Evolutionary conservation across 805 yeast species (phyloP).

Genomic region (Kluyveromyces lactis): DNA sequence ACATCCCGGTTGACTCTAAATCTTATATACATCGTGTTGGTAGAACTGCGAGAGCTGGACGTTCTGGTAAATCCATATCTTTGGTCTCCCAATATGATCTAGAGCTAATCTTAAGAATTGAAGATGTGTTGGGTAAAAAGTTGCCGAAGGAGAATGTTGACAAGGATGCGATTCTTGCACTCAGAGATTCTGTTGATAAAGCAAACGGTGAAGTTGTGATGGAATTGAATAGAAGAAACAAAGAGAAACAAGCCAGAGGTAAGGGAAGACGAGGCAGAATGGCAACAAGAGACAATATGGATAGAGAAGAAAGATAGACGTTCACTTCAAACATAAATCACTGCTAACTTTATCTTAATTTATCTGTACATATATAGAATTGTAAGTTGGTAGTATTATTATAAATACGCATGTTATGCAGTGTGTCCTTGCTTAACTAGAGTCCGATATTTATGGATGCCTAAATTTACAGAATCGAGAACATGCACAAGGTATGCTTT

Average conservation of each 20-base stretch:
- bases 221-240: conserved; percentile 58
- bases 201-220: conserved; percentile 85
- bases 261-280: conserved; percentile 33
- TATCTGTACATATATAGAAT: neutral
- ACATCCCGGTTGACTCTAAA: conserved; percentile 77
- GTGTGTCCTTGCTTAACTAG: neutral
- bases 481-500: conserved; percentile 36
- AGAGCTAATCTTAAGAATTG: conserved; percentile 81
- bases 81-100: conserved; percentile 92
- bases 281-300: conserved; percentile 38
- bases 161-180: conserved; percentile 62
- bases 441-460: conserved; percentile 38
- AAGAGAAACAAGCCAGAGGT: conserved; percentile 40
- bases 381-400: too few species aligned
- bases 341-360: neutral
- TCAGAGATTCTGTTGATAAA: conserved; percentile 82
- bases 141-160: conserved; percentile 78
- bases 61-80: conserved; percentile 80
- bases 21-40: conserved; percentile 87
- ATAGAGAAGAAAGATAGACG: conserved; percentile 35
- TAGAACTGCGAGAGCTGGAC: conserved; percentile 91
- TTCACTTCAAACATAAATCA: too few species aligned
- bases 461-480: conserved; percentile 36
- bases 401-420: neutral
- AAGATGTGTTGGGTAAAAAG: conserved; percentile 75